Conservation (phyloP, 441 rosid genomes). For the Rhodomyrtus psidioides region DNA sequence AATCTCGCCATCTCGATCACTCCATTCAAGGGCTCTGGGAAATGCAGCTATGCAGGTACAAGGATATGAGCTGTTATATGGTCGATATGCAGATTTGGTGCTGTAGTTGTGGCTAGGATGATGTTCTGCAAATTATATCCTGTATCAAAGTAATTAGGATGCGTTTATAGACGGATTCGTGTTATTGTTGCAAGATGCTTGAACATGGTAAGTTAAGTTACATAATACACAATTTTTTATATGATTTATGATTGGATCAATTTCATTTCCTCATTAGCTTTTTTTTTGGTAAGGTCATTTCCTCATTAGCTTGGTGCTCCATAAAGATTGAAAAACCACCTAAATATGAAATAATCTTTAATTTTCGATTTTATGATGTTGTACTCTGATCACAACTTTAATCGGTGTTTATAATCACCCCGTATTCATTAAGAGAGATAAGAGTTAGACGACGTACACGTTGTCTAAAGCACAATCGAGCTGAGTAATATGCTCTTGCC, state of each 20-base stretch:
- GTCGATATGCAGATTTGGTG: background rate
- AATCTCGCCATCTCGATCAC: slow-evolving; percentile 67
- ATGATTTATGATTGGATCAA: background rate
- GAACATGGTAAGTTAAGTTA: background rate
- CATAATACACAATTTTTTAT: background rate
- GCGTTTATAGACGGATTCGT: background rate
- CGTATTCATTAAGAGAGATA: background rate
- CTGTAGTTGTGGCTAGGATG: background rate
- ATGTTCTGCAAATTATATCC: background rate
- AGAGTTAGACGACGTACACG: background rate
- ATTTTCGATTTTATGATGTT: too few species aligned
- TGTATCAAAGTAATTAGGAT: background rate
- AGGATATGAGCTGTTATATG: background rate
- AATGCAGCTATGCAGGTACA: slow-evolving; percentile 70
- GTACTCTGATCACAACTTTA: too few species aligned
- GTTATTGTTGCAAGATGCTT: background rate
- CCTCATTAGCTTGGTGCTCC: too few species aligned
- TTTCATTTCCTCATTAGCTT: too few species aligned
- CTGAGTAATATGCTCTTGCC: fast-evolving
- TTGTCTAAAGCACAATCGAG: background rate
- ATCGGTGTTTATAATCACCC: background rate
- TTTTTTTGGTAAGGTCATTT: too few species aligned
- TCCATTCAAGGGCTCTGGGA: slow-evolving; percentile 66
- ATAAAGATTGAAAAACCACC: too few species aligned
- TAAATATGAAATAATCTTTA: too few species aligned